phyloP scores from a whole-genome alignment of 176 grass and related monocot species.

The Tuctoria greenei region DNA sequence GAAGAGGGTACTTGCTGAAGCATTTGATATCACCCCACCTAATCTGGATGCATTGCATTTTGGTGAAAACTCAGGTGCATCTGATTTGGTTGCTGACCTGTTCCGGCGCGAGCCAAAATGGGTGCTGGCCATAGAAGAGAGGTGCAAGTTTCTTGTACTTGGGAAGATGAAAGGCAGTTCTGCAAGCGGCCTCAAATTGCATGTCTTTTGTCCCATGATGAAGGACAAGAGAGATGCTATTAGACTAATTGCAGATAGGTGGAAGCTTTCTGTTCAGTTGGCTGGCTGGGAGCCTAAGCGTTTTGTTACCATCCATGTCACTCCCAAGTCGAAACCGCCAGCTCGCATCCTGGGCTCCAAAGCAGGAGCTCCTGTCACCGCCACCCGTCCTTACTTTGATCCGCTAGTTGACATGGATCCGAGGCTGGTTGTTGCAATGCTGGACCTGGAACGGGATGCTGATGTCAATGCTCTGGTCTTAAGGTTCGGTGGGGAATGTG shows the following conservation, averaged over 20 bases:
- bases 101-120: constrained; percentile 85
- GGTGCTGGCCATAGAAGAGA: constrained; percentile 84
- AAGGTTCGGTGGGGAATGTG: constrained; percentile 94
- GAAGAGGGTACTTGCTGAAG: constrained; percentile 81
- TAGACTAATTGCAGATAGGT: constrained; percentile 75
- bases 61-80: constrained; percentile 58
- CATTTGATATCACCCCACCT: constrained; percentile 84
- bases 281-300: constrained; percentile 86
- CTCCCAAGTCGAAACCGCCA: constrained; percentile 73
- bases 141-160: constrained; percentile 89
- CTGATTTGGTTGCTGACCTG: constrained; percentile 64
- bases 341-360: constrained; percentile 73
- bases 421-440: constrained; percentile 80
- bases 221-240: constrained; percentile 89
- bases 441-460: constrained; percentile 84
- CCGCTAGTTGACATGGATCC: constrained; percentile 87
- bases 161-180: constrained; percentile 67
- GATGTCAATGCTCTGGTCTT: constrained; percentile 87
- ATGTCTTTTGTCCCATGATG: constrained; percentile 75
- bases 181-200: constrained; percentile 57
- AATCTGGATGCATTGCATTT: constrained; percentile 88
- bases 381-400: constrained; percentile 60
- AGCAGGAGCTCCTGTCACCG: constrained; percentile 48
- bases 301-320: constrained; percentile 79
- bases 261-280: constrained; percentile 80